A percentile compares a stretch with the other conserved stretches of the same genome.
Evolutionary conservation across 257 asterid genomes (phyloP).

Genomic region (Lycium ferocissimum): DNA sequence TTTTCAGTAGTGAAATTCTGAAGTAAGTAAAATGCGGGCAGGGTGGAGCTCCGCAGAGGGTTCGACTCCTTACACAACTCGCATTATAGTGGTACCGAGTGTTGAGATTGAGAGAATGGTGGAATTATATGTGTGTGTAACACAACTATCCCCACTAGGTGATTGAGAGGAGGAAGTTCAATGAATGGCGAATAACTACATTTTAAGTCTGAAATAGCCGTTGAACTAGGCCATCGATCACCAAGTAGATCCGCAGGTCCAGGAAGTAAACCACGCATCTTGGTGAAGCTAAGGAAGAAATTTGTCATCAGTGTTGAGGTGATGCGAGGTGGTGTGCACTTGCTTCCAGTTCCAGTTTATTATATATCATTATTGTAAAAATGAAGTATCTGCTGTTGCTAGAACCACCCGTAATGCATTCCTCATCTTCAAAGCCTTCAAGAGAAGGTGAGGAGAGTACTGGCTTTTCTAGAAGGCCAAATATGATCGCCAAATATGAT

Average conservation of each 20-base stretch:
- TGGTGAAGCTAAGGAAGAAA: conserved; percentile 21
- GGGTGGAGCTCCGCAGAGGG: conserved; percentile 1
- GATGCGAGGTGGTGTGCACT: neutral
- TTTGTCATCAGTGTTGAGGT: neutral
- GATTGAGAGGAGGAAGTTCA: conserved; percentile 3
- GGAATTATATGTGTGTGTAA: neutral
- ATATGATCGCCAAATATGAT: conserved; percentile 74
- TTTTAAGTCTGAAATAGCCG: neutral
- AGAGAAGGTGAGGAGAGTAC: conserved; percentile 61
- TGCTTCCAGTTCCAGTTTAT: conserved; percentile 18
- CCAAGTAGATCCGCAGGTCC: neutral
- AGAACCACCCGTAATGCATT: conserved; percentile 52
- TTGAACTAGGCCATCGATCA: neutral
- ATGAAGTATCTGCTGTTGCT: neutral
- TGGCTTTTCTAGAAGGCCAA: conserved; percentile 65
- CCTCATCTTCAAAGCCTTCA: conserved; percentile 56
- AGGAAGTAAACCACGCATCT: neutral
- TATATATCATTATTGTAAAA: neutral
- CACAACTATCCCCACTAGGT: neutral
- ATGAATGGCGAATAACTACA: neutral
- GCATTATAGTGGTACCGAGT: neutral
- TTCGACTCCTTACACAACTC: neutral
- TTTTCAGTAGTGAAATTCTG: neutral
- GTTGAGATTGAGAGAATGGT: neutral
- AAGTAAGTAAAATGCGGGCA: neutral